A percentile compares a stretch with the other conserved stretches of the same genome.
These are phyloP conservation scores for Xylaria telfairii DNA, from an alignment of 495 filamentous ascomycete genomes.

Conservation along the genomic window DNA sequence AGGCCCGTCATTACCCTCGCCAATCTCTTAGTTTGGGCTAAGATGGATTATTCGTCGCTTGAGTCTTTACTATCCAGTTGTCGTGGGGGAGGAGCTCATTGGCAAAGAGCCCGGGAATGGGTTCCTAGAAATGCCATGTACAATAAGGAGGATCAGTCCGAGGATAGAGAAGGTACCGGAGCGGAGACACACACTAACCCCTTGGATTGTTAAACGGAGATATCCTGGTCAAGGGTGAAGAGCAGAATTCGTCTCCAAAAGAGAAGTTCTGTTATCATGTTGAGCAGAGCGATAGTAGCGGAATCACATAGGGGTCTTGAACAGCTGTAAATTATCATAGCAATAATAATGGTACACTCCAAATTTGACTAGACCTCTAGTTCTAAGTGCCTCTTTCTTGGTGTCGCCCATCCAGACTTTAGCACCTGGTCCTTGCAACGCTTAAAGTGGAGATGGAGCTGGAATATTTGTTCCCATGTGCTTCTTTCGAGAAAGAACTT, in stretches of 20 bases:
- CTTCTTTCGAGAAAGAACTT: slow-evolving; percentile 5
- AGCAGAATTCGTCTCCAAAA: not conserved
- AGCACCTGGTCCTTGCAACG: not conserved
- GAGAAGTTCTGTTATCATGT: too few relatives aligned
- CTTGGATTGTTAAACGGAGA: not conserved
- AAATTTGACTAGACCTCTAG: not conserved
- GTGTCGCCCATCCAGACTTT: not conserved
- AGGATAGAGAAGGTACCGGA: not conserved
- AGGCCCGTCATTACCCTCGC: not conserved
- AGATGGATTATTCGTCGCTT: not conserved
- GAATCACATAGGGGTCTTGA: not conserved
- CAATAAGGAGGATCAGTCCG: not conserved
- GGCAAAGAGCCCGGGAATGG: too few relatives aligned
- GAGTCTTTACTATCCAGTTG: not conserved
- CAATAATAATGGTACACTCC: not conserved
- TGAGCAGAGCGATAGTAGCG: not conserved
- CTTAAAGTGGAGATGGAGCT: not conserved
- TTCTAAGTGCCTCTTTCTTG: not conserved
- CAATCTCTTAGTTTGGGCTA: not conserved
- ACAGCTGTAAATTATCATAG: not conserved
- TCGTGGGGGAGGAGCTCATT: not conserved
- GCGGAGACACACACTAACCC: not conserved
- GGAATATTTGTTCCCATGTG: slow-evolving; percentile 3
- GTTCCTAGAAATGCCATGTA: not conserved
- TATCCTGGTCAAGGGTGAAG: too few relatives aligned